Conservation (phyloP, 257 asterid species). For the Nicotiana knightiana region DNA sequence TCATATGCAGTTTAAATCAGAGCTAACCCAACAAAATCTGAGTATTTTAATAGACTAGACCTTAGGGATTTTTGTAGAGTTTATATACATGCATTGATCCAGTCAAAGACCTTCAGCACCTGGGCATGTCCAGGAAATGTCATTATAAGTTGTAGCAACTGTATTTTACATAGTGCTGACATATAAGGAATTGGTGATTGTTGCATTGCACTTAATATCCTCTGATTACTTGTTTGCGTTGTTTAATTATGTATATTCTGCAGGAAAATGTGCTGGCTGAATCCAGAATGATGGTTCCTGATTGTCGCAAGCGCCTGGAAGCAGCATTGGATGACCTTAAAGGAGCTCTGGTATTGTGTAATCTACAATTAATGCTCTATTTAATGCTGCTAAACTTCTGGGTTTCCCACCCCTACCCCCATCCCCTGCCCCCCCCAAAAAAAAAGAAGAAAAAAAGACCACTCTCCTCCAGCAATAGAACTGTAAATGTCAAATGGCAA, state of each 20-base stretch:
- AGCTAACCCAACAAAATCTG: neutral
- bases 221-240: neutral
- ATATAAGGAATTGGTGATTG: neutral
- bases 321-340: conserved; percentile 70
- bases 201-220: neutral
- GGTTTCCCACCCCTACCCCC: too few species aligned
- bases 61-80: neutral
- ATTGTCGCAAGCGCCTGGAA: conserved; percentile 84
- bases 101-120: neutral
- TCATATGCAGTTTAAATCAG: neutral
- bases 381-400: neutral
- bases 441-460: neutral
- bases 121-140: neutral
- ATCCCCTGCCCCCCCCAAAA: too few species aligned
- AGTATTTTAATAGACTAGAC: neutral
- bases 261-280: conserved; percentile 91
- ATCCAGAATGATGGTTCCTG: conserved; percentile 97
- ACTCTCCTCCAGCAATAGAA: neutral
- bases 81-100: neutral
- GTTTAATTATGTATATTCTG: conserved; percentile 6
- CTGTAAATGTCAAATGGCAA: too few species aligned
- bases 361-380: neutral
- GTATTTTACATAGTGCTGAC: neutral
- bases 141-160: neutral
- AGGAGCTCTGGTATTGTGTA: conserved; percentile 51